Percentiles rank a stretch among this genome's conserved stretches.
Conservation (phyloP, 345 rosid genomes). For the Corchorus olitorius region DNA sequence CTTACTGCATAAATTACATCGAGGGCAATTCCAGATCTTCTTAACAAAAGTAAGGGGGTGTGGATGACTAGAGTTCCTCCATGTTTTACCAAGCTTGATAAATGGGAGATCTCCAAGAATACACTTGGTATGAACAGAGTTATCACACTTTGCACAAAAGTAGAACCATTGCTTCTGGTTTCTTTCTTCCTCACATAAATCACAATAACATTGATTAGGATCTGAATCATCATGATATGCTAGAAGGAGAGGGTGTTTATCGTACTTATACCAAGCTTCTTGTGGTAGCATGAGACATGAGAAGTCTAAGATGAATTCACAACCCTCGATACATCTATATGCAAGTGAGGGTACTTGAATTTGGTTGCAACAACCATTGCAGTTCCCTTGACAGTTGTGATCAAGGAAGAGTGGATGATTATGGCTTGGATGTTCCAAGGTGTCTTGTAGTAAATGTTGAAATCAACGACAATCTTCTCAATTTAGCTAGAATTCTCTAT, state of each 20-base stretch:
- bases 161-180: slow-evolving; percentile 19
- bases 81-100: neutral
- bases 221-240: slow-evolving; percentile 12
- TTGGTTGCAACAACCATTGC: neutral
- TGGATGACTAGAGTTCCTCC: neutral
- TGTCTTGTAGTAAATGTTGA: neutral
- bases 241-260: slow-evolving; percentile 18
- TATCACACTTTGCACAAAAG: neutral
- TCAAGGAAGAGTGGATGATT: slow-evolving; percentile 4
- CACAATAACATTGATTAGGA: neutral
- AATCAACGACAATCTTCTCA: no score
- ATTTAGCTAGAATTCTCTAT: no score
- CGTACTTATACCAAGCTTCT: slow-evolving; percentile 9
- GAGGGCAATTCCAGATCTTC: neutral
- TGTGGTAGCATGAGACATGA: slow-evolving; percentile 1
- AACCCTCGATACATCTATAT: slow-evolving; percentile 8
- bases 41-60: neutral
- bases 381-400: neutral
- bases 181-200: slow-evolving; percentile 21
- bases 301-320: slow-evolving; percentile 19
- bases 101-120: neutral
- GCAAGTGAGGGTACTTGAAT: neutral
- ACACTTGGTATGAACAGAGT: neutral
- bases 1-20: neutral
- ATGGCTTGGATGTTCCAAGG: neutral